phyloP scores from a whole-genome alignment of 2,329 filamentous ascomycete genomes.

The Plectosphaerella sp. region DNA sequence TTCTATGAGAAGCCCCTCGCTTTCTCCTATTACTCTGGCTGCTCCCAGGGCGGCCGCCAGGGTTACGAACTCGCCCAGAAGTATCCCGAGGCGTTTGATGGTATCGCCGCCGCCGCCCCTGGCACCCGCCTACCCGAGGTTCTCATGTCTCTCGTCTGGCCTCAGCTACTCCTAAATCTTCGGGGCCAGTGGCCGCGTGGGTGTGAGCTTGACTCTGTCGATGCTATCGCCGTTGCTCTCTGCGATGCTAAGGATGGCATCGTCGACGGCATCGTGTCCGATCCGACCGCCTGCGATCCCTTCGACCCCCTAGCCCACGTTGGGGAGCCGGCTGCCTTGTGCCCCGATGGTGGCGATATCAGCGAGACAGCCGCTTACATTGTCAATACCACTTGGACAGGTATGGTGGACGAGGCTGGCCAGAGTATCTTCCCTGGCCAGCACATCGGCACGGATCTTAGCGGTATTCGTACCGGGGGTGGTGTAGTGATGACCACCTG shows the following conservation, averaged over 20 bases:
- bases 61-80: slow-evolving; percentile 48
- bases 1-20: slow-evolving; percentile 39
- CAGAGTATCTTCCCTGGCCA: slow-evolving; percentile 5
- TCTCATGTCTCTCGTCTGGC: slow-evolving; percentile 7
- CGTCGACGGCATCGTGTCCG: slow-evolving; percentile 36
- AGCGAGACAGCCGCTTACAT: slow-evolving; percentile 9
- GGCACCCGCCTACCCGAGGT: slow-evolving; percentile 30
- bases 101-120: slow-evolving; percentile 45
- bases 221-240: slow-evolving; percentile 21
- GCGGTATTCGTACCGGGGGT: background rate
- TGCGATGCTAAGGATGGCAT: slow-evolving; percentile 45
- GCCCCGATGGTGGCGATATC: background rate
- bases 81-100: slow-evolving; percentile 54
- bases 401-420: background rate
- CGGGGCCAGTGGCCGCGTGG: slow-evolving; percentile 1
- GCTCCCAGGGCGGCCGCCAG: slow-evolving; percentile 56
- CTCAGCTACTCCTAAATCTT: slow-evolving; percentile 1
- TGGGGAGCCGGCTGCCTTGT: background rate
- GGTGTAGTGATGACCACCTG: background rate
- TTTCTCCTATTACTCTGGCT: slow-evolving; percentile 50
- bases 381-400: slow-evolving; percentile 13
- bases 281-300: slow-evolving; percentile 9
- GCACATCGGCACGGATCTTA: slow-evolving; percentile 10
- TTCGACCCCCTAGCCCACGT: slow-evolving; percentile 4
- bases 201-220: slow-evolving; percentile 27